phyloP scores from a whole-genome alignment of 2,329 filamentous ascomycete genomes.

The Laburnicola sp. region DNA sequence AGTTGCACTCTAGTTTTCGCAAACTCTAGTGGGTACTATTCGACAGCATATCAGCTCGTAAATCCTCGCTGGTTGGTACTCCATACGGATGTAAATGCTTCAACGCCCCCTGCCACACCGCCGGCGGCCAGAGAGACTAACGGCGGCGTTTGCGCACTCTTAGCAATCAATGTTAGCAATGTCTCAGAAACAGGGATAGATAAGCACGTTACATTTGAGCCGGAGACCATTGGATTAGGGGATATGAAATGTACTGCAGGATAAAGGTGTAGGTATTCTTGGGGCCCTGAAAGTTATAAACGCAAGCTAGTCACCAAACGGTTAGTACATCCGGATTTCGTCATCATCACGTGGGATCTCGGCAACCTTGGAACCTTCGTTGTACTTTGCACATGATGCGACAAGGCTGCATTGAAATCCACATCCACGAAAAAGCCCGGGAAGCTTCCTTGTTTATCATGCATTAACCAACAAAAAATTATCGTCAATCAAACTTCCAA shows the following conservation, averaged over 20 bases:
- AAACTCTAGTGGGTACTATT: slow-evolving; percentile 66
- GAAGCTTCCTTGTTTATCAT: no score
- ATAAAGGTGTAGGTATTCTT: neutral
- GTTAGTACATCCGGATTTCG: slow-evolving; percentile 12
- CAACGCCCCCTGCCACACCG: slow-evolving; percentile 46
- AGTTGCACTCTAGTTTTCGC: slow-evolving; percentile 67
- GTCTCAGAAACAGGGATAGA: neutral
- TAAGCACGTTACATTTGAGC: slow-evolving; percentile 6
- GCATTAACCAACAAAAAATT: no score
- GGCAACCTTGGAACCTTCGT: neutral
- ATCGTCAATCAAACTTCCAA: no score
- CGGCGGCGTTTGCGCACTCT: slow-evolving; percentile 42
- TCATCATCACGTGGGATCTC: slow-evolving; percentile 11
- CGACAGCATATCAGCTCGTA: slow-evolving; percentile 11
- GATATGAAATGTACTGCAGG: neutral
- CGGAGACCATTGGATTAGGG: slow-evolving; percentile 13
- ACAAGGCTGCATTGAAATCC: no score
- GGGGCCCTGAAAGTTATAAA: slow-evolving; percentile 1
- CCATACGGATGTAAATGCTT: slow-evolving; percentile 43
- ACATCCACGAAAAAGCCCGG: no score
- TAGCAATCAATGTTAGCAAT: slow-evolving; percentile 16
- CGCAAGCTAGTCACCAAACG: slow-evolving; percentile 13
- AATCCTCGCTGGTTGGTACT: neutral
- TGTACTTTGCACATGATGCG: no score
- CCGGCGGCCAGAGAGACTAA: slow-evolving; percentile 45